phyloP scores from a whole-genome alignment of 139 green algal species.

The Spirogloea muscicola region DNA sequence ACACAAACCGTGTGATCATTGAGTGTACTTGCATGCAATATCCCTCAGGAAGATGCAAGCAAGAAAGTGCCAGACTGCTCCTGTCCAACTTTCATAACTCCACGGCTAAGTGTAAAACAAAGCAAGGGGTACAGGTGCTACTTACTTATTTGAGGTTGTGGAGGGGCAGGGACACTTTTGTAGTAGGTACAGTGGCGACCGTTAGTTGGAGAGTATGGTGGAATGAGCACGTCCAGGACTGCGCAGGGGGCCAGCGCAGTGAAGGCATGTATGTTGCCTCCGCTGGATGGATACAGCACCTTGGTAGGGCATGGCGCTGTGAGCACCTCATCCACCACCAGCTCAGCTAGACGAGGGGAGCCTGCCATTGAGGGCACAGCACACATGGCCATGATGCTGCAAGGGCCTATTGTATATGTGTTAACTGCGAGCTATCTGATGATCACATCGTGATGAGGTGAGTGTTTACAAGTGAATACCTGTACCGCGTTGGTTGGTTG shows the following conservation, averaged over 20 bases:
- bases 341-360: constrained; percentile 15
- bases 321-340: constrained; percentile 59
- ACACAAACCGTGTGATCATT: not conserved
- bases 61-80: not conserved
- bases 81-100: constrained; percentile 13
- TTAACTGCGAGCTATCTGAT: constrained; percentile 1
- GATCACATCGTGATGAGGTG: not conserved
- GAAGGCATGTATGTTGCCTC: constrained; percentile 91
- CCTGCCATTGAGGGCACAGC: not conserved
- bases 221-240: constrained; percentile 84
- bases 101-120: not conserved
- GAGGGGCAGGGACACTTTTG: constrained; percentile 25
- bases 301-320: constrained; percentile 40
- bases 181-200: constrained; percentile 85
- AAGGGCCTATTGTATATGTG: not conserved
- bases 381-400: not conserved
- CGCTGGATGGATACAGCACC: constrained; percentile 55
- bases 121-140: not conserved
- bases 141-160: constrained; percentile 4
- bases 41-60: constrained; percentile 11
- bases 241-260: constrained; percentile 74
- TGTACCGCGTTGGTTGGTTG: not conserved
- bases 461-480: not conserved
- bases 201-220: constrained; percentile 66
- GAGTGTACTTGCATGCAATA: not conserved